Conservation (phyloP, 768 basidiomycete species). For the Calvatia gigantea region DNA sequence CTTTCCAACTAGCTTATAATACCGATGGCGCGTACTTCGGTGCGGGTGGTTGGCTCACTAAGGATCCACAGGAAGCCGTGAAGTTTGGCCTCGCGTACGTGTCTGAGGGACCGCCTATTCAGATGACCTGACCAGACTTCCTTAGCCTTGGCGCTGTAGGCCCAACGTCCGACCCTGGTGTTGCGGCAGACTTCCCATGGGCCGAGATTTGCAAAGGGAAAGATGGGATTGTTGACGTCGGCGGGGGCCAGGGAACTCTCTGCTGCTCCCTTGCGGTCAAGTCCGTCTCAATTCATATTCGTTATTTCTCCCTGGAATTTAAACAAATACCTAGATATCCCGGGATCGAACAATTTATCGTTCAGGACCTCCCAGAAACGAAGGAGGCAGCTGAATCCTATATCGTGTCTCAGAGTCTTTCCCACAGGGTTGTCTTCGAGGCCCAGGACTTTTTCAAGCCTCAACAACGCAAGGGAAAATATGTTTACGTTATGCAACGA, state of each 20-base stretch:
- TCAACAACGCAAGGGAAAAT: constrained; percentile 36
- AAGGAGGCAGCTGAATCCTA: constrained; percentile 30
- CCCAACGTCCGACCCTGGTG: constrained; percentile 34
- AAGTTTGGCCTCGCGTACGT: constrained; percentile 31
- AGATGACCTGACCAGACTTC: not conserved
- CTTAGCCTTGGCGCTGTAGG: constrained; percentile 34
- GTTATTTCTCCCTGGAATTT: not conserved
- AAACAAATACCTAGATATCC: constrained; percentile 25
- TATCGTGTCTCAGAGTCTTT: constrained; percentile 29
- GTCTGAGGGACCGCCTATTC: not conserved
- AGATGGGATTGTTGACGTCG: constrained; percentile 36
- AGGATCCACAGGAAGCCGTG: constrained; percentile 32
- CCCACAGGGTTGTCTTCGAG: constrained; percentile 31
- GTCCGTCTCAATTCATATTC: constrained; percentile 17
- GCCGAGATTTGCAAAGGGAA: constrained; percentile 28
- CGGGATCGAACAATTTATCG: constrained; percentile 33
- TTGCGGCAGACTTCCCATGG: constrained; percentile 38
- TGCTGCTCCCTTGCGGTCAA: constrained; percentile 33
- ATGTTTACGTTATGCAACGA: constrained; percentile 35
- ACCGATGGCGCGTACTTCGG: constrained; percentile 33
- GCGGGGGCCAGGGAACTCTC: constrained; percentile 37
- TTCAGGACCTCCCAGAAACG: constrained; percentile 35
- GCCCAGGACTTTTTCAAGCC: constrained; percentile 37
- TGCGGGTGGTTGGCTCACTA: constrained; percentile 32
- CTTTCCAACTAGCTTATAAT: constrained; percentile 34